A percentile compares a stretch with the other conserved stretches of the same genome.
These are phyloP conservation scores for Pyrrhoderma lamaoense DNA, from an alignment of 1,284 basidiomycete species.

Conservation along the genomic window DNA sequence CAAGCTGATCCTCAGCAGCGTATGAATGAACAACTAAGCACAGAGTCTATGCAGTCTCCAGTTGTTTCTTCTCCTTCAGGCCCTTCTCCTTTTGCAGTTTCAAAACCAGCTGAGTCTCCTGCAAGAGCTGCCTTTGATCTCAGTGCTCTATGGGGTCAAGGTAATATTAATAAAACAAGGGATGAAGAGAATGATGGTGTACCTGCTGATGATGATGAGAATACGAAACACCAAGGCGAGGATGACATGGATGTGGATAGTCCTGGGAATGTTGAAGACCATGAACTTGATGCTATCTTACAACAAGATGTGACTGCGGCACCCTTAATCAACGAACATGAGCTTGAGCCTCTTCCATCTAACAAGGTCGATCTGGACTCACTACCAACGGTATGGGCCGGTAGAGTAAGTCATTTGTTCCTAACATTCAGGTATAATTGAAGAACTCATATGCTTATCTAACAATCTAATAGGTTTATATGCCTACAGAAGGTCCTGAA, in stretches of 20 bases:
- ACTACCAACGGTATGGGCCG: constrained; percentile 57
- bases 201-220: constrained; percentile 20
- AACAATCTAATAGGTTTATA: constrained; percentile 45
- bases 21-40: constrained; percentile 12
- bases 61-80: constrained; percentile 25
- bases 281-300: constrained; percentile 79
- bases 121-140: constrained; percentile 55
- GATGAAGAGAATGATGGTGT: constrained; percentile 19
- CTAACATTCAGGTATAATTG: constrained; percentile 8
- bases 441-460: constrained; percentile 2
- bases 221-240: constrained; percentile 32
- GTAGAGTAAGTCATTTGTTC: constrained; percentile 43
- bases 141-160: constrained; percentile 51
- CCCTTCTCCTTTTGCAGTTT: constrained; percentile 46
- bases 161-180: constrained; percentile 8
- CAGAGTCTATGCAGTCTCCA: constrained; percentile 17
- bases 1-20: constrained; percentile 15
- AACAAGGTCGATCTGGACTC: constrained; percentile 40
- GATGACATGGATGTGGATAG: constrained; percentile 34
- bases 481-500: constrained; percentile 67
- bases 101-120: constrained; percentile 19
- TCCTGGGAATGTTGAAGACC: constrained; percentile 49
- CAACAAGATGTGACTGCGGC: constrained; percentile 45
- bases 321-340: not conserved
- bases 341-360: constrained; percentile 16